Conservation (phyloP, 192 early-diverging fungal species). For the Coemansia sp. region DNA sequence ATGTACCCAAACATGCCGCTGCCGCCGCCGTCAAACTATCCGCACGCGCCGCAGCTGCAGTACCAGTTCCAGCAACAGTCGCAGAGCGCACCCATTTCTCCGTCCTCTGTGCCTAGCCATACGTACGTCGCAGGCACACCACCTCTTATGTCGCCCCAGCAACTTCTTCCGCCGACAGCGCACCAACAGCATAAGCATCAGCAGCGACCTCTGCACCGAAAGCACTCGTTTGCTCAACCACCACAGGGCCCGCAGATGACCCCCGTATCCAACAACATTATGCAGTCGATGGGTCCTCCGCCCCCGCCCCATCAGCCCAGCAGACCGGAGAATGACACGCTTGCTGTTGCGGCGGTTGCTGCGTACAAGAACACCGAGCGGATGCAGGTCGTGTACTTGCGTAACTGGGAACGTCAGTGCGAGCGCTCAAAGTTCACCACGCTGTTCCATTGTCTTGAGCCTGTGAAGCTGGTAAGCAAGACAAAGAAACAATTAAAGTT, state of each 20-base stretch:
- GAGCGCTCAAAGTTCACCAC: conserved; percentile 38
- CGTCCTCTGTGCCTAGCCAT: conserved; percentile 2
- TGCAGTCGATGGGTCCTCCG: neutral
- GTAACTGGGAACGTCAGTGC: conserved; percentile 20
- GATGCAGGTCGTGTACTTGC: conserved; percentile 28
- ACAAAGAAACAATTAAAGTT: neutral
- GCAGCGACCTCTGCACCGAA: neutral
- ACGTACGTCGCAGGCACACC: neutral
- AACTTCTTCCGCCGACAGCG: neutral
- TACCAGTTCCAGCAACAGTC: conserved; percentile 14
- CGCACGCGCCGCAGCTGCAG: neutral
- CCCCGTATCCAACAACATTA: neutral
- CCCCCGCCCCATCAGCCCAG: neutral
- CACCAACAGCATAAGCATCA: conserved; percentile 8
- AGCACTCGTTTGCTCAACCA: conserved; percentile 10
- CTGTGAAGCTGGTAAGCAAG: conserved; percentile 33
- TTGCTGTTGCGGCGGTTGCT: neutral
- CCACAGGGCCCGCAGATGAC: conserved; percentile 1
- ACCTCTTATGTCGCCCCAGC: conserved; percentile 1
- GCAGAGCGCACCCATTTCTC: conserved; percentile 43
- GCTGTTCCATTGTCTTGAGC: conserved; percentile 39
- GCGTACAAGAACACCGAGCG: conserved; percentile 6
- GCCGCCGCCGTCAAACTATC: neutral
- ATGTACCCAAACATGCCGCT: neutral
- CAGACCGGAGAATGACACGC: neutral